phyloP scores from a whole-genome alignment of 2,329 filamentous ascomycete species.

The Ceratocystis cubensis region DNA sequence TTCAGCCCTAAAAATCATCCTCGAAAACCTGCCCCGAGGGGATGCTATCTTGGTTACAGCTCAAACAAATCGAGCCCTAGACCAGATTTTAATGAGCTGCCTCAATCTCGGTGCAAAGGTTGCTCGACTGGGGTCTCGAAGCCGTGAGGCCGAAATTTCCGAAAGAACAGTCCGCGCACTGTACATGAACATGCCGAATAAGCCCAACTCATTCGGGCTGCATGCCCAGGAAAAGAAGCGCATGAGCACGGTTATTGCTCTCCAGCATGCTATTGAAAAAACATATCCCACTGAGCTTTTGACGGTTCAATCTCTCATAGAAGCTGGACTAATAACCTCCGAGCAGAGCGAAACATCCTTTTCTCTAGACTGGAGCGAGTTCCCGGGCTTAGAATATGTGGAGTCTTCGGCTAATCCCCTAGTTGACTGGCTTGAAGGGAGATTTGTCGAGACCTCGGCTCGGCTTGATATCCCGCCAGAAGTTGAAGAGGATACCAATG shows the following conservation, averaged over 20 bases:
- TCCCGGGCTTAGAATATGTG: not conserved
- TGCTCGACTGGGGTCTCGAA: constrained; percentile 38
- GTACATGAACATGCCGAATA: not conserved
- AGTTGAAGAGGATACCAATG: not conserved
- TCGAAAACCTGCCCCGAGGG: constrained; percentile 43
- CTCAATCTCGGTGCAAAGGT: constrained; percentile 43
- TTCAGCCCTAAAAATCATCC: constrained; percentile 51
- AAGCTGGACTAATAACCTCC: constrained; percentile 30
- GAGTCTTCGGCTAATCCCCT: constrained; percentile 1
- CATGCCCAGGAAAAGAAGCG: constrained; percentile 16
- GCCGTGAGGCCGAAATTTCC: constrained; percentile 17
- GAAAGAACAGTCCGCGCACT: constrained; percentile 8
- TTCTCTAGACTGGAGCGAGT: constrained; percentile 7
- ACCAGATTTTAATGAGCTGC: constrained; percentile 61
- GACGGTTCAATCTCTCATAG: constrained; percentile 31
- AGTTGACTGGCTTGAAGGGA: constrained; percentile 10
- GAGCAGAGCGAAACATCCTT: not conserved
- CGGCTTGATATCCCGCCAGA: constrained; percentile 3
- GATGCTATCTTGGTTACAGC: constrained; percentile 67
- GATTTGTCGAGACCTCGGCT: not conserved
- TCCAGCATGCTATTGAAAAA: not conserved
- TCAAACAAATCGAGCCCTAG: constrained; percentile 82
- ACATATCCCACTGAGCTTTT: not conserved
- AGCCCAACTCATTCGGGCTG: not conserved
- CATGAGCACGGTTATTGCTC: constrained; percentile 34